A percentile compares a stretch with the other conserved stretches of the same genome.
Evolutionary conservation across 306 rosid species (phyloP).

Genomic region (Sindora glabra): DNA sequence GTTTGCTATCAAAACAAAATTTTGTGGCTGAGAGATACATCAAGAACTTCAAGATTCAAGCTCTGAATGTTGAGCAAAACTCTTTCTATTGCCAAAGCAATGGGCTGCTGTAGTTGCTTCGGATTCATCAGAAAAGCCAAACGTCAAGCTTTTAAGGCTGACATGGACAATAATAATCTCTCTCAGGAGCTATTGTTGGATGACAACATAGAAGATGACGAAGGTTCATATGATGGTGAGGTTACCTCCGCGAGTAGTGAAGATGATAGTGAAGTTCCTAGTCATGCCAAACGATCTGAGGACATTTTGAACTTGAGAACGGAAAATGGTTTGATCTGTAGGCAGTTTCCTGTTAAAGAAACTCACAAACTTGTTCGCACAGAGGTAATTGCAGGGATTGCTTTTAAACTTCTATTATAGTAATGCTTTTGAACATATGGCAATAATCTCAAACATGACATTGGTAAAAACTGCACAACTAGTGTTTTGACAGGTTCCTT

Average conservation of each 20-base stretch:
- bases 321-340: conserved; percentile 70
- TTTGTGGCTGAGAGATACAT: conserved; percentile 29
- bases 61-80: conserved; percentile 52
- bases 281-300: conserved; percentile 60
- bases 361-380: conserved; percentile 41
- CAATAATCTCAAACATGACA: conserved; percentile 2
- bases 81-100: conserved; percentile 33
- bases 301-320: conserved; percentile 61
- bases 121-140: conserved; percentile 55
- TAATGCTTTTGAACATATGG: background rate
- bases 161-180: conserved; percentile 28
- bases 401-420: background rate
- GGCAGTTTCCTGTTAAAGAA: conserved; percentile 52
- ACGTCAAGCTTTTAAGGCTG: conserved; percentile 20
- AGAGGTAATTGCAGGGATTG: conserved; percentile 48
- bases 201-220: conserved; percentile 61
- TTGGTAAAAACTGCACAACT: no score
- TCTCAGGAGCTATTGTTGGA: conserved; percentile 55
- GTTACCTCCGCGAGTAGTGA: conserved; percentile 32
- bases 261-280: conserved; percentile 47
- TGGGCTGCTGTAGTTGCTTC: conserved; percentile 89
- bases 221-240: conserved; percentile 44
- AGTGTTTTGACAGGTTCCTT: no score
- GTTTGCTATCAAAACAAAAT: conserved; percentile 9
- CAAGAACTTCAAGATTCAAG: conserved; percentile 25